A percentile compares a stretch with the other conserved stretches of the same genome.
phyloP scores from a whole-genome alignment of 1,139 yeast genomes.

The Zygosaccharomyces sapae region DNA sequence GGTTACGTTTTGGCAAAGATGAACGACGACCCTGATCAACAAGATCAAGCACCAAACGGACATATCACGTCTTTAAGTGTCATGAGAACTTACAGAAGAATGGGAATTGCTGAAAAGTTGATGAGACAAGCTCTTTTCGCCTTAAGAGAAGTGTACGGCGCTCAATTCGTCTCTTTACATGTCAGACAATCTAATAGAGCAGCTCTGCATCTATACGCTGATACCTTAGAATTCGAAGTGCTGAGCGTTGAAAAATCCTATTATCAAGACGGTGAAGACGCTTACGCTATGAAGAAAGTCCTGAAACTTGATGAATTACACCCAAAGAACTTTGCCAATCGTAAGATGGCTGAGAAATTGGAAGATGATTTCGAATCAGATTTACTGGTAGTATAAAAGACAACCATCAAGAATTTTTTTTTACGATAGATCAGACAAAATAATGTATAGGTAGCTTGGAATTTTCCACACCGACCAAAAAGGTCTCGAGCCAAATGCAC shows the following conservation, averaged over 20 bases:
- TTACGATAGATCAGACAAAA: conserved; percentile 36
- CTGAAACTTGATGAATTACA: conserved; percentile 55
- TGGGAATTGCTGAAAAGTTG: conserved; percentile 91
- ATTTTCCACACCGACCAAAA: conserved; percentile 76
- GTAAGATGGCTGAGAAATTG: conserved; percentile 35
- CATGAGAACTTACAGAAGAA: conserved; percentile 89
- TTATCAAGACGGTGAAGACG: conserved; percentile 97
- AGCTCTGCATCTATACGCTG: conserved; percentile 89
- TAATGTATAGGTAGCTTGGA: conserved; percentile 70
- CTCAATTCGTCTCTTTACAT: conserved; percentile 82
- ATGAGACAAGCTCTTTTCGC: conserved; percentile 84
- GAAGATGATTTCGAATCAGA: conserved; percentile 52
- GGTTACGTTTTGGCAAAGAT: conserved; percentile 94
- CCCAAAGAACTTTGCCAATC: conserved; percentile 51
- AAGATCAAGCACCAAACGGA: conserved; percentile 74
- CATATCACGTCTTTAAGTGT: conserved; percentile 93
- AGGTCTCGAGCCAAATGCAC: conserved; percentile 93
- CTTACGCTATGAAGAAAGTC: conserved; percentile 86
- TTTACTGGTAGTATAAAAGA: conserved; percentile 30
- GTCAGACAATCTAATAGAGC: conserved; percentile 93
- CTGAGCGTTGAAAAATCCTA: conserved; percentile 77
- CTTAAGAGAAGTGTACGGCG: conserved; percentile 75
- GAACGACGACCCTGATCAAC: conserved; percentile 81
- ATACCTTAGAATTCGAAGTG: conserved; percentile 78
- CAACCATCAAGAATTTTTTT: conserved; percentile 15